phyloP scores from a whole-genome alignment of 2,329 filamentous ascomycete species.

The Fusarium tjaetaba region DNA sequence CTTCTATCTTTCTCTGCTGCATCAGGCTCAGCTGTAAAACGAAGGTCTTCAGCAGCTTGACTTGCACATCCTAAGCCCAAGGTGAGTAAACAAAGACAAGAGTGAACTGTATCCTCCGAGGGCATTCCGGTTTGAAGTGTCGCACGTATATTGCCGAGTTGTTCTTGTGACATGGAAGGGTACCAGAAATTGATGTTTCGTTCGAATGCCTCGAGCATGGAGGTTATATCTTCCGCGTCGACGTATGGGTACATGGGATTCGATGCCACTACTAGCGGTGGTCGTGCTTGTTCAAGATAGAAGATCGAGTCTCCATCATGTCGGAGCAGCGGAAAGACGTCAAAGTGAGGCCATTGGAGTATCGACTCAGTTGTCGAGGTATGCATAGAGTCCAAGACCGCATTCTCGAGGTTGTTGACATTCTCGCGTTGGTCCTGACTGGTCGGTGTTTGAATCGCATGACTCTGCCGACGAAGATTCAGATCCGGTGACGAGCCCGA shows the following conservation, averaged over 20 bases:
- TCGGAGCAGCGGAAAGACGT: constrained; percentile 55
- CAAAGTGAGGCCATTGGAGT: constrained; percentile 62
- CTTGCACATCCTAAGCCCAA: constrained; percentile 60
- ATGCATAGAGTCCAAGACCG: constrained; percentile 60
- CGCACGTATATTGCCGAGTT: constrained; percentile 47
- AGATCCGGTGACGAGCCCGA: constrained; percentile 37
- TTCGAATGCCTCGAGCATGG: constrained; percentile 56
- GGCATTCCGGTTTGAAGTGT: constrained; percentile 49
- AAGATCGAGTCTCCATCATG: constrained; percentile 58
- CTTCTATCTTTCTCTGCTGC: constrained; percentile 46
- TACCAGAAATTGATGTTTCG: constrained; percentile 63
- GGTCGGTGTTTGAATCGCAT: constrained; percentile 37
- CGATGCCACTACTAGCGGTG: constrained; percentile 47
- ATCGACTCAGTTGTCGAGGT: constrained; percentile 62
- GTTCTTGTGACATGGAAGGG: constrained; percentile 57
- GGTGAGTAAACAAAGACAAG: constrained; percentile 57
- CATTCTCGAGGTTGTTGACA: constrained; percentile 53
- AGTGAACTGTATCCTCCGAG: constrained; percentile 50
- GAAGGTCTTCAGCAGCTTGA: constrained; percentile 49
- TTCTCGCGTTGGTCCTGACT: constrained; percentile 35
- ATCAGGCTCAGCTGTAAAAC: constrained; percentile 20
- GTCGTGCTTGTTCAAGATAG: constrained; percentile 56
- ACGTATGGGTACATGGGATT: constrained; percentile 55
- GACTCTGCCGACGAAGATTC: constrained; percentile 37
- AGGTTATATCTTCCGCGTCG: constrained; percentile 53